Percentiles rank a stretch among this genome's conserved stretches.
Conservation (phyloP, 164 flowering plant species). For the Liquidambar formosana region DNA sequence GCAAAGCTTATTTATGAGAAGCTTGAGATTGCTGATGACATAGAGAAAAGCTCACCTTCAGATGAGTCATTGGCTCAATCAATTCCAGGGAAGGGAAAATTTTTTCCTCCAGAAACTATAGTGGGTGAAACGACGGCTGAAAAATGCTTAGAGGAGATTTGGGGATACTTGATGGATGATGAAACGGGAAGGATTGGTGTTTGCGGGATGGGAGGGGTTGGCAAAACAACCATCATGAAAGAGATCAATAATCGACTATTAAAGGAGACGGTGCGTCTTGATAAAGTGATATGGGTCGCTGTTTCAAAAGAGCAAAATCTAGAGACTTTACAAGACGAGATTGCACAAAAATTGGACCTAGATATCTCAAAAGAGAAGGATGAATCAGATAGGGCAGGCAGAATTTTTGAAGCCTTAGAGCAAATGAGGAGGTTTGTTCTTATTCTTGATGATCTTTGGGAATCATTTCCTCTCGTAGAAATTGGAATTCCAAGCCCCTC, state of each 20-base stretch:
- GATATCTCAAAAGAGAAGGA: background rate
- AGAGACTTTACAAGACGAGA: background rate
- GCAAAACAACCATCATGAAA: background rate
- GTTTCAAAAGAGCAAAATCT: background rate
- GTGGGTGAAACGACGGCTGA: too few species aligned
- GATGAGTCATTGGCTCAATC: too few species aligned
- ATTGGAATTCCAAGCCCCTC: background rate
- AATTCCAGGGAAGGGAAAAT: too few species aligned
- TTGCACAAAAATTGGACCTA: background rate
- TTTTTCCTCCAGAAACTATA: too few species aligned
- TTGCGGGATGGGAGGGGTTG: too few species aligned
- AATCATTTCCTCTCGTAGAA: background rate
- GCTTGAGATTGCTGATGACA: too few species aligned
- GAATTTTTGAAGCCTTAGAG: background rate
- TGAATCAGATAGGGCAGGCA: background rate
- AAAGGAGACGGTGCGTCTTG: background rate
- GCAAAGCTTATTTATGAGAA: too few species aligned
- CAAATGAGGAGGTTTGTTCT: background rate
- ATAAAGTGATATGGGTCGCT: background rate
- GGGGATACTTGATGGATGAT: too few species aligned
- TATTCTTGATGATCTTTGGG: constrained; percentile 1
- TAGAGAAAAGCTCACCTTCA: too few species aligned
- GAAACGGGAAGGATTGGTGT: too few species aligned
- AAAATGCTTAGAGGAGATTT: too few species aligned
- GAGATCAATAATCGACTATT: background rate